Evolutionary conservation across 768 basidiomycete species (phyloP).

Genomic region (Xerocomellus amylosporus): DNA sequence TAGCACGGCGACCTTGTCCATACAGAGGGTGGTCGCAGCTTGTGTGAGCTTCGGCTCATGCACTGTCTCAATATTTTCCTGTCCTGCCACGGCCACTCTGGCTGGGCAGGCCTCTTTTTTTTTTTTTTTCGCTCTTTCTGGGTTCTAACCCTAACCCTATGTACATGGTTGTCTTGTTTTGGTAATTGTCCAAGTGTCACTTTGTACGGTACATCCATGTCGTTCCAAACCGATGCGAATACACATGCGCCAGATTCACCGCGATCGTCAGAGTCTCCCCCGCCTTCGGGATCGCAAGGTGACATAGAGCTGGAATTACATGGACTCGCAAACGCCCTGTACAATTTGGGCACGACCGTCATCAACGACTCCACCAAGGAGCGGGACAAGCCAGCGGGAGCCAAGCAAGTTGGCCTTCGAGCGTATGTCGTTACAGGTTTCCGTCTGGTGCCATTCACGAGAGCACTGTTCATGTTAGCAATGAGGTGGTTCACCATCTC

Average conservation of each 20-base stretch:
- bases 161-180: constrained; percentile 3
- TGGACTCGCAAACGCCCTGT: constrained; percentile 72
- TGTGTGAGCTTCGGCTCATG: no score
- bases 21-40: no score
- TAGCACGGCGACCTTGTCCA: no score
- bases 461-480: constrained; percentile 39
- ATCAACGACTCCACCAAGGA: constrained; percentile 83
- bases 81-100: constrained; percentile 59
- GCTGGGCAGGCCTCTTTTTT: constrained; percentile 34
- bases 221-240: constrained; percentile 1
- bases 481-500: constrained; percentile 71
- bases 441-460: background rate
- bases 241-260: constrained; percentile 47
- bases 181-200: background rate
- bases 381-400: constrained; percentile 63
- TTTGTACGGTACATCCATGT: constrained; percentile 8
- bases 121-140: constrained; percentile 11
- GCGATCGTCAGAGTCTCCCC: constrained; percentile 69
- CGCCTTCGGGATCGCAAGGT: constrained; percentile 65
- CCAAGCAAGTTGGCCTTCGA: constrained; percentile 73
- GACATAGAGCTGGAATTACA: constrained; percentile 74
- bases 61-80: constrained; percentile 80
- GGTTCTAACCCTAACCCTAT: constrained; percentile 34
- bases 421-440: constrained; percentile 46
- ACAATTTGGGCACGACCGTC: constrained; percentile 80